phyloP scores from a whole-genome alignment of 2,329 filamentous ascomycete genomes.

The Pestalotiopsis sp. region DNA sequence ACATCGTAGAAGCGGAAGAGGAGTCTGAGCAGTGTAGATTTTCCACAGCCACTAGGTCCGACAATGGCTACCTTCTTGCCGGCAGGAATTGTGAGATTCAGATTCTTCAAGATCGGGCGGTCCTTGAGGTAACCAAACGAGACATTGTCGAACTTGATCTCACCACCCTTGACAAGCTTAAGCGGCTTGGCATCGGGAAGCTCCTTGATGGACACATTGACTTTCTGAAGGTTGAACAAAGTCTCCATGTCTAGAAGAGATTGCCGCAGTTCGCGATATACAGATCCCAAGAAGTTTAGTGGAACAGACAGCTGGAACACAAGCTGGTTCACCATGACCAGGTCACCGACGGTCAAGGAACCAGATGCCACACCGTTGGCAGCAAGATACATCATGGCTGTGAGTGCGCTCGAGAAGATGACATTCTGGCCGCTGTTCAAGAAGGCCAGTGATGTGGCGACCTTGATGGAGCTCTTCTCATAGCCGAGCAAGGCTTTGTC shows the following conservation, averaged over 20 bases:
- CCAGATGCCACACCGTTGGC: slow-evolving; percentile 85
- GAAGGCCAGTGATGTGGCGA: slow-evolving; percentile 89
- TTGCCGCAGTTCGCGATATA: slow-evolving; percentile 94
- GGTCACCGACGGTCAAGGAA: slow-evolving; percentile 84
- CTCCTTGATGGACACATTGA: slow-evolving; percentile 87
- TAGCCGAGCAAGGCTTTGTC: slow-evolving; percentile 85
- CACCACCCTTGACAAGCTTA: slow-evolving; percentile 73
- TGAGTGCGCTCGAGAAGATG: slow-evolving; percentile 93
- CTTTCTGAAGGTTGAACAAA: slow-evolving; percentile 94
- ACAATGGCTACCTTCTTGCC: slow-evolving; percentile 97
- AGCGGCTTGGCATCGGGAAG: slow-evolving; percentile 74
- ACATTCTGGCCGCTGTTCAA: slow-evolving; percentile 96
- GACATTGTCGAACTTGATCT: slow-evolving; percentile 94
- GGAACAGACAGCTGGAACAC: slow-evolving; percentile 98
- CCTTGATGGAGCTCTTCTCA: slow-evolving; percentile 93
- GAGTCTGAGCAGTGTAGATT: slow-evolving; percentile 88
- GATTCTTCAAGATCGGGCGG: slow-evolving; percentile 82
- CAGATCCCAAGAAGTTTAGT: slow-evolving; percentile 96
- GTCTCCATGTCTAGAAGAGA: slow-evolving; percentile 98
- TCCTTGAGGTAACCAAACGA: slow-evolving; percentile 90
- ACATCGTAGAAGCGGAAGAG: slow-evolving; percentile 95
- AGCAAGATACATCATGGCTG: slow-evolving; percentile 97
- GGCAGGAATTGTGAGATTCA: slow-evolving; percentile 87
- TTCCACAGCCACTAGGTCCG: slow-evolving; percentile 92
- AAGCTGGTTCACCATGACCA: slow-evolving; percentile 98